phyloP scores from a whole-genome alignment of 768 basidiomycete genomes.

The Leccinellum albellum region DNA sequence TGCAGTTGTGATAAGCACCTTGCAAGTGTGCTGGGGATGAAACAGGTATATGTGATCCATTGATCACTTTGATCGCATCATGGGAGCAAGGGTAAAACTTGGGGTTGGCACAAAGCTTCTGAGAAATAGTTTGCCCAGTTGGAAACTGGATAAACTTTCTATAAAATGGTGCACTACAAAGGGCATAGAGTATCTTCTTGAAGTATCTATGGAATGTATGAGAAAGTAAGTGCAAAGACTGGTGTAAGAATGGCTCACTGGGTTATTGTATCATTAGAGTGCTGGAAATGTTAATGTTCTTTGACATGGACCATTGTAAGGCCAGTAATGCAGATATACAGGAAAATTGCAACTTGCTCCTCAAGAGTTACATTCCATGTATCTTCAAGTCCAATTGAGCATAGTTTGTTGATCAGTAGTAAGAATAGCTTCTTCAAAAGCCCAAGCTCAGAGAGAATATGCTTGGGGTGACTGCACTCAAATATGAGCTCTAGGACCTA shows the following conservation, averaged over 20 bases:
- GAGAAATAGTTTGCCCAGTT: not conserved
- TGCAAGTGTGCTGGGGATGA: too few species aligned
- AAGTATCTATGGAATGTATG: not conserved
- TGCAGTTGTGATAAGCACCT: not conserved
- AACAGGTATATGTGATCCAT: not conserved
- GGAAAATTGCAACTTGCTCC: not conserved
- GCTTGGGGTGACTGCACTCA: slow-evolving; percentile 14
- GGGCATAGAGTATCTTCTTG: not conserved
- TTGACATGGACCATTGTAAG: not conserved
- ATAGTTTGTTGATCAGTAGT: slow-evolving; percentile 1
- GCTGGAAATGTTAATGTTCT: not conserved
- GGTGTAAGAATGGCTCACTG: too few species aligned
- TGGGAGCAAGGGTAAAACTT: not conserved
- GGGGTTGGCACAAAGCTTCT: not conserved
- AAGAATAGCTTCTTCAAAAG: slow-evolving; percentile 19
- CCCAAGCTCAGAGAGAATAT: slow-evolving; percentile 18
- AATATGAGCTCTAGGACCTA: slow-evolving; percentile 22
- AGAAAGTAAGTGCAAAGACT: not conserved
- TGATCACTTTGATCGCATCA: not conserved
- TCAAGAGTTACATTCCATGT: not conserved
- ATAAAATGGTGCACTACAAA: not conserved
- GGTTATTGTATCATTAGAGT: not conserved
- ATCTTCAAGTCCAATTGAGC: not conserved
- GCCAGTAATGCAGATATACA: not conserved
- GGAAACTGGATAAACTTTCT: not conserved